Percentiles rank a stretch among this genome's conserved stretches.
phyloP scores from a whole-genome alignment of 345 rosid species.

The Hibiscus mutabilis region DNA sequence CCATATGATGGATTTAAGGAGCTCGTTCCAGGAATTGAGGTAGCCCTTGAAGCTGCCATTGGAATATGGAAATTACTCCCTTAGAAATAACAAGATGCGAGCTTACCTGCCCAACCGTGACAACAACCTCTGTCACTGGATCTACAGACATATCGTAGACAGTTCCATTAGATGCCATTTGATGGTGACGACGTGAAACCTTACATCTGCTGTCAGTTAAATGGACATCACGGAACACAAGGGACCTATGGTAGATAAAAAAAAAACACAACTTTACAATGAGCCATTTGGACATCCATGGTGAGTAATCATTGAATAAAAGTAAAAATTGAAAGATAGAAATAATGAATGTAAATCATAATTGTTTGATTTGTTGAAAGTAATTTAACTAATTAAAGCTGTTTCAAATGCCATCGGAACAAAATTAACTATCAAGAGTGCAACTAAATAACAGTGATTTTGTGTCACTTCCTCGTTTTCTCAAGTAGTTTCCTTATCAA shows the following conservation, averaged over 20 bases:
- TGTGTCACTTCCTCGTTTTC: slow-evolving; percentile 4
- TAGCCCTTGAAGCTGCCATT: not conserved
- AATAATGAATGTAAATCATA: not conserved
- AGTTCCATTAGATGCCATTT: slow-evolving; percentile 65
- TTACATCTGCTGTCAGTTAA: slow-evolving; percentile 27
- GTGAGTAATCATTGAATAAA: slow-evolving; percentile 6
- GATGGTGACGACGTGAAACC: slow-evolving; percentile 52
- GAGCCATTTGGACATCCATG: not conserved
- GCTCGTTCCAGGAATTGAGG: slow-evolving; percentile 6
- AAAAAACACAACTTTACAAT: slow-evolving; percentile 9
- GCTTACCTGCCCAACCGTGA: slow-evolving; percentile 76
- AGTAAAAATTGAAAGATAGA: not conserved
- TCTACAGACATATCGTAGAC: slow-evolving; percentile 79
- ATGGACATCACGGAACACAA: slow-evolving; percentile 54
- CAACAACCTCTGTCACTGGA: slow-evolving; percentile 48
- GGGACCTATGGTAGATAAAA: slow-evolving; percentile 40
- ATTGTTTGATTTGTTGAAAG: not conserved
- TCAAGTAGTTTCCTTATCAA: not conserved
- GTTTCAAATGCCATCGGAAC: slow-evolving; percentile 6
- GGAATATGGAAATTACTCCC: not conserved
- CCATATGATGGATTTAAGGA: not conserved
- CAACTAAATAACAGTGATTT: slow-evolving; percentile 2
- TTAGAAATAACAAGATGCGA: slow-evolving; percentile 6
- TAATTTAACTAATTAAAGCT: not conserved
- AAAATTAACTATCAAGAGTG: not conserved